phyloP scores from a whole-genome alignment of 1,139 yeast genomes.

The Saccharomyces hybrid region DNA sequence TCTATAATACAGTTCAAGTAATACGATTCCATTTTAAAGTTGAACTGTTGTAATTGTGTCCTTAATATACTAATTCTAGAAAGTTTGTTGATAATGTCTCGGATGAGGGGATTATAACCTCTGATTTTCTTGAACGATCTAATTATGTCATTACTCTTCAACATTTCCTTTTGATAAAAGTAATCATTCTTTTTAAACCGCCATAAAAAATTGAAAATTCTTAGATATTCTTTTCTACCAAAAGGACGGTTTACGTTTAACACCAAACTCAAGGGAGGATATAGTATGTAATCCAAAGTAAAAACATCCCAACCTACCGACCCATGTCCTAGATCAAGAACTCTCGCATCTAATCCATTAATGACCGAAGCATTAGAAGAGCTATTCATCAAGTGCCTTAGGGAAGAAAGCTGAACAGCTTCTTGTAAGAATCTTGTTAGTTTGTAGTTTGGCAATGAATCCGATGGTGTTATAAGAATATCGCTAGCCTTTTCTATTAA shows the following conservation, averaged over 20 bases:
- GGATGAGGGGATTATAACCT: slow-evolving; percentile 19
- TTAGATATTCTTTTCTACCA: slow-evolving; percentile 55
- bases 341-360: slow-evolving; percentile 72
- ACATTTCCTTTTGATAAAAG: slow-evolving; percentile 46
- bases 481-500: slow-evolving; percentile 51
- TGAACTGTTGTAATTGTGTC: slow-evolving; percentile 24
- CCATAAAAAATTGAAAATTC: slow-evolving; percentile 84
- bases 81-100: slow-evolving; percentile 23
- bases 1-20: slow-evolving; percentile 29
- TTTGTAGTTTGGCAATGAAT: slow-evolving; percentile 55
- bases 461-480: slow-evolving; percentile 55
- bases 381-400: slow-evolving; percentile 35
- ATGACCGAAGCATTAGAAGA: slow-evolving; percentile 35
- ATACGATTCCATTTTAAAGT: slow-evolving; percentile 20
- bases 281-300: slow-evolving; percentile 73
- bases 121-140: slow-evolving; percentile 21
- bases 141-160: slow-evolving; percentile 34
- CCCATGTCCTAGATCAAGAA: slow-evolving; percentile 65
- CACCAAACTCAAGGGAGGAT: slow-evolving; percentile 44
- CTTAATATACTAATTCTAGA: slow-evolving; percentile 22
- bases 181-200: slow-evolving; percentile 56
- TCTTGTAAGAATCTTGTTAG: slow-evolving; percentile 59
- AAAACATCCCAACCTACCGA: slow-evolving; percentile 86
- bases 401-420: slow-evolving; percentile 58
- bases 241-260: slow-evolving; percentile 37